Evolutionary conservation across 2,329 filamentous ascomycete species (phyloP).

Genomic region (Seiridium unicorne): DNA sequence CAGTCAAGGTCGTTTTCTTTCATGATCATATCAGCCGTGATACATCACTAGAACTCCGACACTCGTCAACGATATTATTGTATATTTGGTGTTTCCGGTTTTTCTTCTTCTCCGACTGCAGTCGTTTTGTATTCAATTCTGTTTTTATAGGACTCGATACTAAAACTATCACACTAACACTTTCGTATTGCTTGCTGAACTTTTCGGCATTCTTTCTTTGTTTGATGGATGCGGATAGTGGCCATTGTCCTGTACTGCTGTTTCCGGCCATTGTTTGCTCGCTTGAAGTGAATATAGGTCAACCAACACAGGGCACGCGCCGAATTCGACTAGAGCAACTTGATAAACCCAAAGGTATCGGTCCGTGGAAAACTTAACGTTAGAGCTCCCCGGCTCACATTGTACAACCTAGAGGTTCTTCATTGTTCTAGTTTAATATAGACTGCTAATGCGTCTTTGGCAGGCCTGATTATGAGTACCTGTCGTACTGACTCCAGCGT

Average conservation of each 20-base stretch:
- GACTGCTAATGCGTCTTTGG: too few relatives aligned
- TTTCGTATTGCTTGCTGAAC: neutral
- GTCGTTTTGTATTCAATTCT: neutral
- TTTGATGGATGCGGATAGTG: neutral
- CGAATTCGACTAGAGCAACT: neutral
- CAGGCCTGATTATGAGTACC: too few relatives aligned
- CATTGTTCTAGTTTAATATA: too few relatives aligned
- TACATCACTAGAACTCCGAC: too few relatives aligned
- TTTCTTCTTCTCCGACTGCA: neutral
- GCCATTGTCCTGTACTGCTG: neutral
- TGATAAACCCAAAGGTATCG: neutral
- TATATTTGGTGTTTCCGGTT: neutral
- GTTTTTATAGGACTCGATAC: neutral
- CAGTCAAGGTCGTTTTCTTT: neutral
- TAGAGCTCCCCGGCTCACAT: too few relatives aligned
- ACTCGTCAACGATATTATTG: too few relatives aligned
- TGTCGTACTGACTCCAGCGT: too few relatives aligned
- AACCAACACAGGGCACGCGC: neutral
- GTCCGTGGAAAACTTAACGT: too few relatives aligned
- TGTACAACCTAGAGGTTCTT: too few relatives aligned
- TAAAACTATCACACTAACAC: neutral
- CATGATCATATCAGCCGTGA: neutral
- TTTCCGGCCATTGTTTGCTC: neutral
- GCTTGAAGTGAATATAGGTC: neutral
- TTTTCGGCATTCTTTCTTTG: too few relatives aligned